A percentile compares a stretch with the other conserved stretches of the same genome.
phyloP scores from a whole-genome alignment of 164 flowering plant genomes.

The Magnolia officinalis region DNA sequence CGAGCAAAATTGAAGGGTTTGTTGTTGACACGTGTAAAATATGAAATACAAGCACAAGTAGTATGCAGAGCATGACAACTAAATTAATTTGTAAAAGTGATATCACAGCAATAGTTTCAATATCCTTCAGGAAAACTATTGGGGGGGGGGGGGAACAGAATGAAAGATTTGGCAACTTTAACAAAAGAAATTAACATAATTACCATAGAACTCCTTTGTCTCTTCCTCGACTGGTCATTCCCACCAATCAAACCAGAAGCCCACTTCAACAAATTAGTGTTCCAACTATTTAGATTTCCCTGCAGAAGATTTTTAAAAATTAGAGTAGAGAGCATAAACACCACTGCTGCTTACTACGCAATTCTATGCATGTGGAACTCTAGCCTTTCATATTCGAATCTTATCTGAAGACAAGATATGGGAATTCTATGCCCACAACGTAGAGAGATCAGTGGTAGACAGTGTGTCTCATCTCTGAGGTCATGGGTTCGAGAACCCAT shows the following conservation, averaged over 20 bases:
- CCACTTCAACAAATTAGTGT: constrained; percentile 83
- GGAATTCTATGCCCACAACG: neutral
- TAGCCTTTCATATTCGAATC: neutral
- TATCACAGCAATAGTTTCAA: too few species aligned
- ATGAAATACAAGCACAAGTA: too few species aligned
- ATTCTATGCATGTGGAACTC: neutral
- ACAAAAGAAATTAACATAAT: constrained; percentile 16
- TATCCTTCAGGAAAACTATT: too few species aligned
- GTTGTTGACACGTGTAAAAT: too few species aligned
- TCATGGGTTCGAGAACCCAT: too few species aligned
- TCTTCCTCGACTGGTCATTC: constrained; percentile 45
- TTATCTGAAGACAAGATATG: constrained; percentile 5
- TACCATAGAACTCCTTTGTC: constrained; percentile 39
- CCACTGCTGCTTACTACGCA: neutral
- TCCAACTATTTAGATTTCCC: constrained; percentile 68
- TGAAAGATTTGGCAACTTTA: neutral
- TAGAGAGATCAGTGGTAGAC: neutral
- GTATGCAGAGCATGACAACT: too few species aligned
- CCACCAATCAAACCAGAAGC: constrained; percentile 88
- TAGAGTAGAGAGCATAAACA: neutral
- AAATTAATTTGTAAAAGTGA: too few species aligned
- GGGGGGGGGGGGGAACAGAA: neutral
- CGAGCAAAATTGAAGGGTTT: too few species aligned
- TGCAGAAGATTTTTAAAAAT: constrained; percentile 21
- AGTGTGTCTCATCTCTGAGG: too few species aligned